Evolutionary conservation across 2,329 filamentous ascomycete genomes (phyloP).

Genomic region (Blastomyces silverae): DNA sequence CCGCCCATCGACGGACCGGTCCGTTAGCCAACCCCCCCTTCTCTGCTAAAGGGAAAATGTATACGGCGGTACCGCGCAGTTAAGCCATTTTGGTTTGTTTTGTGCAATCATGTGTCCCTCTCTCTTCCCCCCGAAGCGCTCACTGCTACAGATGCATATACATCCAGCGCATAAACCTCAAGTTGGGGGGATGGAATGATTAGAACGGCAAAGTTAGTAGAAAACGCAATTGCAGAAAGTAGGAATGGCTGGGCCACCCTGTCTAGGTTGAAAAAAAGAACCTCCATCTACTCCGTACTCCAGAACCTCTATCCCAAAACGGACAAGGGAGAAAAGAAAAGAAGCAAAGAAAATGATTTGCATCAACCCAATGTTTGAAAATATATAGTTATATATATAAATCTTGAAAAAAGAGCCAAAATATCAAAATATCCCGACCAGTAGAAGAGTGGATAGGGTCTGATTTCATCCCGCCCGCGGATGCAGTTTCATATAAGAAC

Average conservation of each 20-base stretch:
- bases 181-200: background rate
- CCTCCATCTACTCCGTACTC: background rate
- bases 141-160: background rate
- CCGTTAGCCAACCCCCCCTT: background rate
- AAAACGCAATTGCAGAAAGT: background rate
- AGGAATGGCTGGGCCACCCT: background rate
- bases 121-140: background rate
- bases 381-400: background rate
- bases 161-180: background rate
- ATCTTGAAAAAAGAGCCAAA: background rate
- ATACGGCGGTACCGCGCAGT: background rate
- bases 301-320: background rate
- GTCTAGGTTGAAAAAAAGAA: background rate
- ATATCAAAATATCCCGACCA: background rate
- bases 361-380: background rate
- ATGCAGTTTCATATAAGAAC: constrained; percentile 8
- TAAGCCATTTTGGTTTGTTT: background rate
- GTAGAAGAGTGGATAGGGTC: background rate
- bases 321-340: too few relatives aligned
- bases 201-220: background rate
- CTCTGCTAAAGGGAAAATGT: background rate
- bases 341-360: background rate
- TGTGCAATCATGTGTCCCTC: background rate
- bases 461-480: background rate
- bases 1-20: constrained; percentile 5